Evolutionary conservation across 2,329 filamentous ascomycete genomes (phyloP).

Genomic region (Trichoderma hamatum): DNA sequence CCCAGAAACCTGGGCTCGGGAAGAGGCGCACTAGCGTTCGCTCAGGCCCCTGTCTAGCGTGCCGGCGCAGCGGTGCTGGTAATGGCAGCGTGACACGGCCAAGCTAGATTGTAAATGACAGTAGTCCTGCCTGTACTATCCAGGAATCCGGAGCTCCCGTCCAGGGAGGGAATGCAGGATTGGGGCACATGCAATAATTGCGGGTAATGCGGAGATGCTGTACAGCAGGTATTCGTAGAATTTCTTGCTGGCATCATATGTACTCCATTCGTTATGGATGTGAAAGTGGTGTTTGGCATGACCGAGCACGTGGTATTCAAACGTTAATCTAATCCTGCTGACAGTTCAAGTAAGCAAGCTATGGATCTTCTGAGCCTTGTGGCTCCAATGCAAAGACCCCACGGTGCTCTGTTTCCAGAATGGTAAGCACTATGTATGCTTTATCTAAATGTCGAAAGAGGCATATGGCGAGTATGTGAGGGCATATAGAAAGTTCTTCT

Average conservation of each 20-base stretch:
- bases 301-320: conserved; percentile 12
- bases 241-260: not conserved
- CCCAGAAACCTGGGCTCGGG: conserved; percentile 26
- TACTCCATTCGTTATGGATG: not conserved
- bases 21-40: conserved; percentile 23
- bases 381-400: not conserved
- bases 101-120: not conserved
- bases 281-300: not conserved
- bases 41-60: conserved; percentile 24
- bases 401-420: not conserved
- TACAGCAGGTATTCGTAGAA: not conserved
- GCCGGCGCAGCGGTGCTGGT: conserved; percentile 18
- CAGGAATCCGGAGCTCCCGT: conserved; percentile 7
- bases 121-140: not conserved
- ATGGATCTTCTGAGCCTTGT: conserved; percentile 15
- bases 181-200: not conserved
- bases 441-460: not conserved
- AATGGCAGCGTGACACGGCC: conserved; percentile 1
- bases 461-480: not conserved
- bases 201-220: not conserved
- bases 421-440: conserved; percentile 6
- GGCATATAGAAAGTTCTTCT: not conserved
- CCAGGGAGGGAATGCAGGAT: not conserved
- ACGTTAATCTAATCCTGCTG: conserved; percentile 11
- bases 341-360: not conserved